A percentile compares a stretch with the other conserved stretches of the same genome.
Evolutionary conservation across 306 rosid species (phyloP).

Genomic region (Neltuma alba): DNA sequence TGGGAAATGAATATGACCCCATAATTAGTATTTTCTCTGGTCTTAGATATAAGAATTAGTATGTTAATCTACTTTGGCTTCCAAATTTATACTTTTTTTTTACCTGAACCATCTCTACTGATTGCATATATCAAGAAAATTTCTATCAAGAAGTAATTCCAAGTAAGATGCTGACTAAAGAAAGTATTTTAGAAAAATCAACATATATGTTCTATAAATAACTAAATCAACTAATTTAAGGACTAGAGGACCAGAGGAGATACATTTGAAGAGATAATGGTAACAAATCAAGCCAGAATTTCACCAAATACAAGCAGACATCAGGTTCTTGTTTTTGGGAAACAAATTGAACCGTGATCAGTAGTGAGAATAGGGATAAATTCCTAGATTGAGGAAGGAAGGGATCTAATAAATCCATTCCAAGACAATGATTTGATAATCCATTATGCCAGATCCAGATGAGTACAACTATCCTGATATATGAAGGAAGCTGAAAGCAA

Average conservation of each 20-base stretch:
- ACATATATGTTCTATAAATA: too few species aligned
- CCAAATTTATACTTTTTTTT: too few species aligned
- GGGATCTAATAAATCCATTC: background rate
- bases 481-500: background rate
- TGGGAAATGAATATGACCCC: background rate
- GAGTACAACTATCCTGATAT: background rate
- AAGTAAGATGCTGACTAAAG: too few species aligned
- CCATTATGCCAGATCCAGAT: background rate
- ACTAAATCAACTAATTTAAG: too few species aligned
- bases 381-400: background rate
- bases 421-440: background rate
- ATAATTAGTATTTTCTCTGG: too few species aligned
- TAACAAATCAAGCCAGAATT: slow-evolving; percentile 21
- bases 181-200: too few species aligned
- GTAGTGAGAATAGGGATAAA: background rate
- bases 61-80: too few species aligned
- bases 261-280: background rate
- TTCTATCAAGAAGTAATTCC: too few species aligned
- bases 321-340: background rate
- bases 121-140: too few species aligned
- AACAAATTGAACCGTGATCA: background rate
- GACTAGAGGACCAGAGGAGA: too few species aligned
- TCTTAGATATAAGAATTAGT: too few species aligned
- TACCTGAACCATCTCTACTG: too few species aligned
- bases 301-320: background rate